Evolutionary conservation across 2,329 filamentous ascomycete species (phyloP), one percentile per base, ranked within the genome.

Genomic region (Endoconidiophora laricicola): DNA sequence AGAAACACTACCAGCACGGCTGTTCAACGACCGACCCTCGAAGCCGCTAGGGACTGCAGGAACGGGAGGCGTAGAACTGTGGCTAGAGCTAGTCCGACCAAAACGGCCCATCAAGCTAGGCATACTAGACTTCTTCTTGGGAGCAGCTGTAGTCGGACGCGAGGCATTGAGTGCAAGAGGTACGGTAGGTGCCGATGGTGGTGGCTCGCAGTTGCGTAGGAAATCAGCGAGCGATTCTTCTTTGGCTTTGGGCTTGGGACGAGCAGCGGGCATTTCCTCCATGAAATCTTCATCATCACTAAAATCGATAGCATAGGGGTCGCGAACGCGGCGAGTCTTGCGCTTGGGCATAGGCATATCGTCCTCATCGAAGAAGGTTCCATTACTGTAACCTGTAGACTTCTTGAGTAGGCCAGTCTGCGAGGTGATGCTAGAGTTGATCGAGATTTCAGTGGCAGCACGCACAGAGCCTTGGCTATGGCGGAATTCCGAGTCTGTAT

Each of bases 291-390:
- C 79, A 49, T 83, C 77, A 50, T 86, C 81, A 57, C 80, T 83
- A 26, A 79, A 69, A 59, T 95, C 88, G 55, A 96, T 86, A n/a
- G 87, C 86, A 57, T 96, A 96, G 0, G 90, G 91, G 59, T 98
- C 91, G 51, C 77, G 83, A 47, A 87, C 78, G 24, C 86, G 79
- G 43, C 81, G 76, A 42, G 81, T 84, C 59, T 84, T 94, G 49
- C 83, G 77, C 57, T 77, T 74, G 4, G 85, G 81, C 60, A 79
- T 72, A 59, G 70, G 70, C 45, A 74, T 68, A 1, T 70, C 70
- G 2, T 70, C 70, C 2, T 74, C 69, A 24, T 70, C 70, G 54
- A 71, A 67, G 48, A 65, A 62, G 46, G 63, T 67, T 44, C 59
- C 61, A 40, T 62, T 59, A 44, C 61, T 56, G 16, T 49, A 54